A percentile compares a stretch with the other conserved stretches of the same genome.
These are phyloP conservation scores for Fusarium liriodendri DNA, from an alignment of 2,329 filamentous ascomycete genomes.

Conservation along the genomic window DNA sequence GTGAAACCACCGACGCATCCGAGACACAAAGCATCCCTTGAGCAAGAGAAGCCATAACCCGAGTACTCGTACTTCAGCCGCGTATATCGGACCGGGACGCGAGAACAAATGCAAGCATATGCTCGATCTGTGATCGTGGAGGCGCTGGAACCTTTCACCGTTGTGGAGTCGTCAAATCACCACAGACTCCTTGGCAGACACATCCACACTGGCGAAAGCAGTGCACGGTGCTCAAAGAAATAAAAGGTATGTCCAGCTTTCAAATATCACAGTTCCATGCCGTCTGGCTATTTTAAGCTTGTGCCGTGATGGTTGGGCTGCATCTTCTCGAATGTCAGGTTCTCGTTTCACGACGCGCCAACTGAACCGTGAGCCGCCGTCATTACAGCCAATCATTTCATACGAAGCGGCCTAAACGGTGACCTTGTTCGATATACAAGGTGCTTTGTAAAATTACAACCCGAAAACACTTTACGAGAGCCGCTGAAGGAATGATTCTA, in stretches of 20 bases:
- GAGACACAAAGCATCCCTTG: neutral
- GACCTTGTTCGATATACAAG: conserved; percentile 18
- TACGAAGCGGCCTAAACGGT: conserved; percentile 6
- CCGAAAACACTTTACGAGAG: neutral
- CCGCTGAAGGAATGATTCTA: neutral
- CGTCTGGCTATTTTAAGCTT: conserved; percentile 14
- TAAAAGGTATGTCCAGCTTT: too few species aligned
- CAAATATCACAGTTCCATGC: neutral
- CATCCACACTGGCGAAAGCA: neutral
- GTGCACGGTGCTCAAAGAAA: neutral
- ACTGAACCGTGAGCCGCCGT: conserved; percentile 13
- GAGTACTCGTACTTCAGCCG: neutral
- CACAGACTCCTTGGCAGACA: neutral
- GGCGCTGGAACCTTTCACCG: neutral
- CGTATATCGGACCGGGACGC: neutral
- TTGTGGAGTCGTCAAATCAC: neutral
- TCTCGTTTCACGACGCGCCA: conserved; percentile 33
- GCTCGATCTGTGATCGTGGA: neutral
- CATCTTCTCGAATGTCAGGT: neutral
- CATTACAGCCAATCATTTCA: conserved; percentile 30
- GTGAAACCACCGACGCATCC: conserved; percentile 14
- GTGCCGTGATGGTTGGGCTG: conserved; percentile 9
- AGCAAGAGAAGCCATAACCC: neutral
- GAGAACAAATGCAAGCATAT: neutral
- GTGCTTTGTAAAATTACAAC: conserved; percentile 29